These are phyloP conservation scores for Kondoa subrosea DNA, from an alignment of 768 basidiomycete genomes.

Conservation along the genomic window DNA sequence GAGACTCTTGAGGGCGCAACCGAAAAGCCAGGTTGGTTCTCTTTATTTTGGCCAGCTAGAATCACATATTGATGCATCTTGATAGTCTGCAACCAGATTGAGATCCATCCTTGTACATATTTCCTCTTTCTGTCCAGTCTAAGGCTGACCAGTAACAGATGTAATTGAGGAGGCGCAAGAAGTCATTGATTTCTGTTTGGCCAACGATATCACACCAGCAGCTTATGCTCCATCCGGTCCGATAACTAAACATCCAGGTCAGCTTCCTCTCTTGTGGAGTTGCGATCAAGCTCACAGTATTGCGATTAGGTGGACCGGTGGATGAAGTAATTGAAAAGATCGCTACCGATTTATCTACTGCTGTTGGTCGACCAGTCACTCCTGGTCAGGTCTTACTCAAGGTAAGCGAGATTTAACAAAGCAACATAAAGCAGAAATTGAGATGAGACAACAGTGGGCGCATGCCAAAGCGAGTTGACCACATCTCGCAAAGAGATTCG, in stretches of 20 bases:
- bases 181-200: slow-evolving; percentile 15
- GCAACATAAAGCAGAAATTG: too few relatives aligned
- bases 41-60: background rate
- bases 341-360: slow-evolving; percentile 3
- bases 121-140: background rate
- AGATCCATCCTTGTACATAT: slow-evolving; percentile 14
- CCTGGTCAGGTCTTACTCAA: slow-evolving; percentile 15
- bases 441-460: slow-evolving; percentile 18
- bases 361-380: slow-evolving; percentile 1
- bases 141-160: background rate
- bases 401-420: background rate
- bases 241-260: slow-evolving; percentile 6
- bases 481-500: background rate
- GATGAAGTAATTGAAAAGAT: slow-evolving; percentile 14
- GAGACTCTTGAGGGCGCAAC: too few relatives aligned
- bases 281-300: too few relatives aligned
- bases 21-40: too few relatives aligned
- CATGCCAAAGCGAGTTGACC: background rate
- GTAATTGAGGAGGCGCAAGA: slow-evolving; percentile 13
- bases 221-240: slow-evolving; percentile 16
- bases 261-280: too few relatives aligned
- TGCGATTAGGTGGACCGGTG: slow-evolving; percentile 16
- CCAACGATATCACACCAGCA: slow-evolving; percentile 15
- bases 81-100: slow-evolving; percentile 17
- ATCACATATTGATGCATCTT: background rate